Base-by-base conservation (phyloP, 441 rosid species). In the Pelargonium australe region DNA sequence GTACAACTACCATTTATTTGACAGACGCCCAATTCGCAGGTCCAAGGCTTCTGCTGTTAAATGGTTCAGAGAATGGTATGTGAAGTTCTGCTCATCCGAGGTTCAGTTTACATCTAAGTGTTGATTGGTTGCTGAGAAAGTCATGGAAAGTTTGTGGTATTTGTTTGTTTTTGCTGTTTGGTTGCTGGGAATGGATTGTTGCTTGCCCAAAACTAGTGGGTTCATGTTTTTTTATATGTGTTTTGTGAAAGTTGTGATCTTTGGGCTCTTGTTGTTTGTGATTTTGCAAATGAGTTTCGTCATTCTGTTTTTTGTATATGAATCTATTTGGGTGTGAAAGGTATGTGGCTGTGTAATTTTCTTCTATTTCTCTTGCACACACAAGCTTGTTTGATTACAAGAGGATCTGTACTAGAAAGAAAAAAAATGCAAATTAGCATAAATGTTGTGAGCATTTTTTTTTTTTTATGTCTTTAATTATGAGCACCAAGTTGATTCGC, bases 61-160 rank as follows among this genome's bases (percentile, higher is more conserved):
- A 75, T 92, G 98, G 96, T 67, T 83, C 82, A 84, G 71, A 73
- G 89, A 89, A 72, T 91, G 93, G 97, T 91, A 85, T 55, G 25
- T 55, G 20, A 77, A 40, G 14, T 4, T 47, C 23, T 37, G 43
- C 11, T 16, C 41, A 5, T 37, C 5, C 14, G 19, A 7, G 20
- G 20, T n/a, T 53, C 8, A 14, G 1, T 53, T 14, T 14, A 5
- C 60, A 14, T 55, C 3, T 55, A 55, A 6, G 0, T 55, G 23
- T 55, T 55, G 61, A 16, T 55, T 55, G 61, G 61, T 16, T 16
- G 61, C 61, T 55, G 61, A 55, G 61, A 55, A 55, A 55, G 61
- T 55, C 2, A 16, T n/a, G 23, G 61, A 55, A 55, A 14, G 16
- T 55, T 6, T 16, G 60, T 55, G 6, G 40, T 34, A 34, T 34